Conservation (phyloP, 169 alveolate genomes). For the Eimeria sp. region DNA sequence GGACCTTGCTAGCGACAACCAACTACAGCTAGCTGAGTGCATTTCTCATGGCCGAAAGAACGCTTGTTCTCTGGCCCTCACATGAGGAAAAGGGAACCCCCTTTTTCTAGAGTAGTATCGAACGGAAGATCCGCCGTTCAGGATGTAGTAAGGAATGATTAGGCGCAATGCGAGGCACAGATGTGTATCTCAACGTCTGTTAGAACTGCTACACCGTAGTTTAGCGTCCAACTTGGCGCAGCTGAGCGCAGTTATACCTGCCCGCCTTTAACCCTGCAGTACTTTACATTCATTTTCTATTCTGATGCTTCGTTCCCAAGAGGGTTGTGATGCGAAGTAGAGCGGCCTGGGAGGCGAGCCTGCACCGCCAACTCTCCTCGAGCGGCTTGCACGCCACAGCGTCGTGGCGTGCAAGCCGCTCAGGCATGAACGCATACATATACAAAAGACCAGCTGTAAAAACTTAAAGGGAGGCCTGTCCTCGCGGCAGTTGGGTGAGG, state of each 20-base stretch:
- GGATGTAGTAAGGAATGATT: not conserved
- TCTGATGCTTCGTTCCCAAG: not conserved
- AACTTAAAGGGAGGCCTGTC: not conserved
- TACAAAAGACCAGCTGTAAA: not conserved
- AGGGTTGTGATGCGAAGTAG: not conserved
- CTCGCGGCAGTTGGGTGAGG: not conserved
- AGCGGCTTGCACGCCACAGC: not conserved
- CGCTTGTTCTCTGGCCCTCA: not conserved
- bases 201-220: not conserved
- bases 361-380: not conserved
- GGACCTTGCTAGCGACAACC: too few relatives aligned
- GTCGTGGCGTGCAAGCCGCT: not conserved
- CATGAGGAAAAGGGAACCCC: not conserved
- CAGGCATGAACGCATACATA: not conserved
- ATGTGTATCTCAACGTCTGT: not conserved
- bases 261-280: not conserved
- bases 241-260: not conserved
- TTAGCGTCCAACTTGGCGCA: not conserved
- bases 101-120: not conserved
- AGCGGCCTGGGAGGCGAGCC: not conserved
- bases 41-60: not conserved
- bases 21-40: conserved; percentile 9
- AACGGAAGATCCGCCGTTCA: not conserved
- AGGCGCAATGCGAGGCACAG: not conserved
- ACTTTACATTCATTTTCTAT: too few relatives aligned